phyloP scores from a whole-genome alignment of 2,329 filamentous ascomycete genomes.

The Colletotrichum sp. region DNA sequence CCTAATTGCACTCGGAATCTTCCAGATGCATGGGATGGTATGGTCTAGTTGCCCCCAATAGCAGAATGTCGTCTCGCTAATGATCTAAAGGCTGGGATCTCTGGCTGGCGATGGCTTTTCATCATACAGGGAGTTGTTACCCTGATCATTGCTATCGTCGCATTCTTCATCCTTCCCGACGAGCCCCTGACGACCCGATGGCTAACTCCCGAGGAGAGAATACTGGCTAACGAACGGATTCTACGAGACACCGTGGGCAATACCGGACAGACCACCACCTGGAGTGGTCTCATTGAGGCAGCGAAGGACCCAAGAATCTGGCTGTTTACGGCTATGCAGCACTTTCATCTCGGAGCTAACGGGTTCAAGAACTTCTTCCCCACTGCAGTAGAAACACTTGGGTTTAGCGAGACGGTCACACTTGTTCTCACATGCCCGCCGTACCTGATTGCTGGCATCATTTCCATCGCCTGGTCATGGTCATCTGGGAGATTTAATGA shows the following conservation, averaged over 20 bases:
- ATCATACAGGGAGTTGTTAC: conserved; percentile 69
- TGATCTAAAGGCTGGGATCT: not conserved
- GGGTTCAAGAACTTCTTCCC: conserved; percentile 36
- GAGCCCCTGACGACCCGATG: conserved; percentile 40
- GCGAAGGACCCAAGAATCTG: conserved; percentile 47
- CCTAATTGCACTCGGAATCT: conserved; percentile 28
- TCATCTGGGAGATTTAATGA: conserved; percentile 12
- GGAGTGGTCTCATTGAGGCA: conserved; percentile 45
- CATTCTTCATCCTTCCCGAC: conserved; percentile 23
- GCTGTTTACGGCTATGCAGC: conserved; percentile 51
- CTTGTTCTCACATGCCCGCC: conserved; percentile 49
- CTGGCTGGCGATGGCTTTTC: conserved; percentile 83
- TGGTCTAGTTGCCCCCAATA: conserved; percentile 1
- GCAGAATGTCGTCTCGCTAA: fast-evolving
- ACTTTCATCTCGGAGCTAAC: conserved; percentile 40
- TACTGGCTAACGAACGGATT: conserved; percentile 46
- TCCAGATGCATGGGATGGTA: conserved; percentile 31
- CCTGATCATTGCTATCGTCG: conserved; percentile 12
- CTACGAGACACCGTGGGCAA: conserved; percentile 29
- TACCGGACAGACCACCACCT: conserved; percentile 28
- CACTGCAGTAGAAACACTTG: conserved; percentile 33
- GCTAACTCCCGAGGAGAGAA: conserved; percentile 39
- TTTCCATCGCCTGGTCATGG: conserved; percentile 40
- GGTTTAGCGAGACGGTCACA: conserved; percentile 44
- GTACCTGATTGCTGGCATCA: conserved; percentile 42